Conservation (phyloP, 176 grass and related monocot genomes). For the Tillandsia leiboldiana region DNA sequence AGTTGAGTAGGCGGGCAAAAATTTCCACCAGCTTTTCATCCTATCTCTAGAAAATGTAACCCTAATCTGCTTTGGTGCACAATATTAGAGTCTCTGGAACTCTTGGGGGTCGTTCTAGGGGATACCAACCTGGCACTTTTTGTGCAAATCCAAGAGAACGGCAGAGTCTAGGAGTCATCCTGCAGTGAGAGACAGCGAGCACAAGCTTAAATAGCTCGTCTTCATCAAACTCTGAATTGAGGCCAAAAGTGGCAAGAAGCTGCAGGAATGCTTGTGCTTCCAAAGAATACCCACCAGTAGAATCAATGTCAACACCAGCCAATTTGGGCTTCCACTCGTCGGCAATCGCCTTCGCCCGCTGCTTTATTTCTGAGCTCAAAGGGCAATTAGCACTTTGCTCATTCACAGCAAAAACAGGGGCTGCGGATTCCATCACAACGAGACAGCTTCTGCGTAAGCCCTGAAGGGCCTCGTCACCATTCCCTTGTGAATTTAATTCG, state of each 20-base stretch:
- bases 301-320: conserved; percentile 64
- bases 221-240: conserved; percentile 69
- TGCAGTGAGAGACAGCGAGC: conserved; percentile 78
- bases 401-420: conserved; percentile 37
- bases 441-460: conserved; percentile 68
- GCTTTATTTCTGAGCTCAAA: conserved; percentile 91
- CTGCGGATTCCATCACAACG: conserved; percentile 71
- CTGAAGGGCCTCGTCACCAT: conserved; percentile 40
- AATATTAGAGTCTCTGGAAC: conserved; percentile 32
- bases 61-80: conserved; percentile 6
- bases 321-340: conserved; percentile 77
- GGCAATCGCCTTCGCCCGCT: conserved; percentile 63
- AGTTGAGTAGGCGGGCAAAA: not conserved
- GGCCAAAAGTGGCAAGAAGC: conserved; percentile 73
- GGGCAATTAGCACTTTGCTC: conserved; percentile 36
- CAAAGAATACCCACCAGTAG: conserved; percentile 73
- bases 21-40: not conserved
- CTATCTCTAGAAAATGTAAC: not conserved
- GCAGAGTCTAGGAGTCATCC: conserved; percentile 59
- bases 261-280: conserved; percentile 84
- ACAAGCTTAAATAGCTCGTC: conserved; percentile 84
- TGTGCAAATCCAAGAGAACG: conserved; percentile 59
- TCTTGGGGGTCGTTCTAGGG: conserved; percentile 30
- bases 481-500: conserved; percentile 29
- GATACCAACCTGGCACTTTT: conserved; percentile 87